Base-by-base conservation (phyloP, 2,329 filamentous ascomycete species). In the Phyllosticta ampelicida region DNA sequence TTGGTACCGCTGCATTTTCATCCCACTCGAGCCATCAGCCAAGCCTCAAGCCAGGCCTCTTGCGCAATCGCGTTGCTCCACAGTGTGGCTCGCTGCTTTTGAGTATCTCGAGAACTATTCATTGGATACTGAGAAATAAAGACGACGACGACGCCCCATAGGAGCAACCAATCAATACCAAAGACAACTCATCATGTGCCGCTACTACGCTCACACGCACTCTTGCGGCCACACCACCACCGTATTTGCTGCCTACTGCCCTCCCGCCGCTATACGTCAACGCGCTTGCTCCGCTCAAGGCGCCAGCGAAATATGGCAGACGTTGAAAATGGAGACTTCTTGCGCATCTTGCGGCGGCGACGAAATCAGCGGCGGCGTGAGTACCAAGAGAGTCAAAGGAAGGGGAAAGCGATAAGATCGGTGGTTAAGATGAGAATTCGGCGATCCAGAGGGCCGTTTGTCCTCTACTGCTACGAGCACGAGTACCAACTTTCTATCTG, bases 161-260 rank as follows among this genome's bases (percentile, higher is more conserved):
- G 19, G 18, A 28, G 21, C 30, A 48, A 11, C 23, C 26, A 23
- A 36, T 26, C 19, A 21, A 51, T 18, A 5, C 18, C 16, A 16
- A 29, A 19, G 9, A 51, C 23, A n/a, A 50, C 55, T 44, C 57
- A 64, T 29, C n/a, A 77, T 77, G 75, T 77, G 75, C 67, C 74
- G 70, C 65, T 77, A 75, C 66, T 75, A 77, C 65, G 75, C 75
- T 53, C 75, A 77, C 67, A 70, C 67, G 3, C 71, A 77, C 66
- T 65, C 66, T 13, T 77, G 75, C 64, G 74, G 74, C 51, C 75
- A 77, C 64, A 75, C 73, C 16, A 66, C 69, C 58, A 75, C 67
- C 10, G 66, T 72, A 54, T 71, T 72, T 59, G 68, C 70, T 18
- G 64, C 62, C 20, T 69, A 67, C 61, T 73, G 70, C 60, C 54